These are phyloP conservation scores for Naganishia albida DNA, from an alignment of 1,284 basidiomycete species.

Conservation along the genomic window DNA sequence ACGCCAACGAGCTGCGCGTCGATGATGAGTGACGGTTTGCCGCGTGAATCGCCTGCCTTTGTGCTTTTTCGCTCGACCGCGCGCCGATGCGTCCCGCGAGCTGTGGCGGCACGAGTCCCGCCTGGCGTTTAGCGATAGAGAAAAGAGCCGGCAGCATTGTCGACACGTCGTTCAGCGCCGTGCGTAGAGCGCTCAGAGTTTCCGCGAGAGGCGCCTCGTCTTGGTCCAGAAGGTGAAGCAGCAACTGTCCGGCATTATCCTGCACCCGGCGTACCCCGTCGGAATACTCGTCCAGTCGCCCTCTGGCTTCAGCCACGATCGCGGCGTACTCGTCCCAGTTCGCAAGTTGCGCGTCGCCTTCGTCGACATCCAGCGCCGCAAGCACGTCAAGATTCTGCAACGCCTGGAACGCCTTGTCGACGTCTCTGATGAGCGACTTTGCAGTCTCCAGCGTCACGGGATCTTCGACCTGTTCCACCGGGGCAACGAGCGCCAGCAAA, in stretches of 20 bases:
- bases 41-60: background rate
- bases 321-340: constrained; percentile 9
- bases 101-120: constrained; percentile 7
- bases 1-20: constrained; percentile 9
- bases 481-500: constrained; percentile 38
- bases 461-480: constrained; percentile 45
- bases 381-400: constrained; percentile 47
- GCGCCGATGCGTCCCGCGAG: constrained; percentile 15
- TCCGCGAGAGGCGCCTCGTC: background rate
- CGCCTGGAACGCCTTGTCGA: constrained; percentile 13
- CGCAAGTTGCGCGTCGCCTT: background rate
- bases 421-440: constrained; percentile 35
- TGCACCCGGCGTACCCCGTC: background rate
- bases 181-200: background rate
- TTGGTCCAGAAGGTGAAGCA: constrained; percentile 6
- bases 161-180: background rate
- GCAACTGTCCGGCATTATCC: background rate
- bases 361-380: constrained; percentile 46
- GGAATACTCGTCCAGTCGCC: background rate
- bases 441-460: constrained; percentile 42
- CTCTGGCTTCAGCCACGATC: constrained; percentile 8
- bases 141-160: background rate
- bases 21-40: background rate
- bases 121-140: constrained; percentile 9
- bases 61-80: background rate